Percentiles rank a stretch among this genome's conserved stretches.
phyloP scores from a whole-genome alignment of 306 rosid genomes.

The Begonia loranthoides region DNA sequence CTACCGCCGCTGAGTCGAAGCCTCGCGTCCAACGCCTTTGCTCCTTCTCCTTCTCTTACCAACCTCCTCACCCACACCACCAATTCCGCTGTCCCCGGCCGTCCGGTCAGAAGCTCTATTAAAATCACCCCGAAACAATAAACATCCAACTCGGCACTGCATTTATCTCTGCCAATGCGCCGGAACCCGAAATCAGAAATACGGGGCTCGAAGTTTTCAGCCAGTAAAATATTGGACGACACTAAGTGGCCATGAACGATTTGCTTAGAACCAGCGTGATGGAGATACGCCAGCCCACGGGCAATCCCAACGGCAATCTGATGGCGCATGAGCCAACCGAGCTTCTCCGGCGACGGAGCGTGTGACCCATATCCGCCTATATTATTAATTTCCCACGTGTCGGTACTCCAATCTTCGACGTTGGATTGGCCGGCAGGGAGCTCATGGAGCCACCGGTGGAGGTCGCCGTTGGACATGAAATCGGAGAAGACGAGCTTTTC shows the following conservation, averaged over 20 bases:
- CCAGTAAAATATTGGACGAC: slow-evolving; percentile 47
- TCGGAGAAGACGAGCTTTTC: slow-evolving; percentile 81
- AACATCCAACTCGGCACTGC: slow-evolving; percentile 57
- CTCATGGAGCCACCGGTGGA: slow-evolving; percentile 82
- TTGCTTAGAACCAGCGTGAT: slow-evolving; percentile 81
- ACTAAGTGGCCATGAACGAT: slow-evolving; percentile 81
- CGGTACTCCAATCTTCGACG: slow-evolving; percentile 87
- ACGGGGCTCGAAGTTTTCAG: slow-evolving; percentile 66
- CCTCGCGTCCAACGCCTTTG: slow-evolving; percentile 43
- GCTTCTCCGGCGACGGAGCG: slow-evolving; percentile 33
- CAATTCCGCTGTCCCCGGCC: slow-evolving; percentile 63
- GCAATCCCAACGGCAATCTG: slow-evolving; percentile 84
- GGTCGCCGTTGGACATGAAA: slow-evolving; percentile 87
- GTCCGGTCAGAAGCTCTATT: slow-evolving; percentile 84
- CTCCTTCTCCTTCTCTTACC: slow-evolving; percentile 58
- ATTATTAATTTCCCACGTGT: slow-evolving; percentile 73
- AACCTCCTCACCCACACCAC: slow-evolving; percentile 72
- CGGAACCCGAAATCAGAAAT: slow-evolving; percentile 68
- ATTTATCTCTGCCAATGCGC: slow-evolving; percentile 8
- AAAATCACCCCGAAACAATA: slow-evolving; percentile 88
- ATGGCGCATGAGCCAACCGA: slow-evolving; percentile 79
- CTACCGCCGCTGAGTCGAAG: slow-evolving; percentile 23
- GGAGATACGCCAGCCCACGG: slow-evolving; percentile 84
- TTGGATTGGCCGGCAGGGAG: slow-evolving; percentile 79
- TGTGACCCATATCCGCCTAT: slow-evolving; percentile 14